Evolutionary conservation across 140 eudicot species (phyloP).

Genomic region (Erigeron philadelphicus): DNA sequence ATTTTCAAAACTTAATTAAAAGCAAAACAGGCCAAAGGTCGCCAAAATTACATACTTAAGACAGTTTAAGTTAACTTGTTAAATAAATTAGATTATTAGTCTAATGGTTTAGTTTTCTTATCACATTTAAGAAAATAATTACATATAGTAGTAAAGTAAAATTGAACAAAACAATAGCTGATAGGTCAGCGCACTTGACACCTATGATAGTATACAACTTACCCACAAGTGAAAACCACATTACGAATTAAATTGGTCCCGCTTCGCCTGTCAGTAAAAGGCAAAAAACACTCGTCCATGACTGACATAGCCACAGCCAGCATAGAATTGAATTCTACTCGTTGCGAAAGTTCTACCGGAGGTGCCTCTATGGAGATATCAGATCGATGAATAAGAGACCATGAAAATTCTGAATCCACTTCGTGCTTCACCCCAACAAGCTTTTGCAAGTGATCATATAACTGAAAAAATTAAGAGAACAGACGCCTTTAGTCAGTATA

Average conservation of each 20-base stretch:
- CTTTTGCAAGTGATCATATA: slow-evolving; percentile 57
- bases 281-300: slow-evolving; percentile 87
- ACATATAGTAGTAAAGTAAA: not conserved
- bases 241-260: slow-evolving; percentile 69
- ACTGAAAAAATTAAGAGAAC: slow-evolving; percentile 39
- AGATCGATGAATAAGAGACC: slow-evolving; percentile 72
- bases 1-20: too few relatives aligned
- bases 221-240: slow-evolving; percentile 84
- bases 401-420: slow-evolving; percentile 64
- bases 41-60: too few relatives aligned
- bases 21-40: too few relatives aligned
- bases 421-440: slow-evolving; percentile 78
- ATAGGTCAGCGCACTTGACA: not conserved
- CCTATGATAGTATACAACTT: slow-evolving; percentile 19
- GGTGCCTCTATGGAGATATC: slow-evolving; percentile 40
- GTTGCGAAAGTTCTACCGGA: slow-evolving; percentile 39
- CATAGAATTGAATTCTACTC: slow-evolving; percentile 77
- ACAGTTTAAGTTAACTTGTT: not conserved
- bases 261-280: slow-evolving; percentile 67
- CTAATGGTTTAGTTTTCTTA: not conserved
- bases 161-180: not conserved
- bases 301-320: slow-evolving; percentile 76
- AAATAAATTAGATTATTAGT: not conserved
- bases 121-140: too few relatives aligned
- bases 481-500: slow-evolving; percentile 10